Percentiles rank a stretch among this genome's conserved stretches.
These are phyloP conservation scores for Volvox carteri DNA, from an alignment of 163 green algal species.

Conservation along the genomic window DNA sequence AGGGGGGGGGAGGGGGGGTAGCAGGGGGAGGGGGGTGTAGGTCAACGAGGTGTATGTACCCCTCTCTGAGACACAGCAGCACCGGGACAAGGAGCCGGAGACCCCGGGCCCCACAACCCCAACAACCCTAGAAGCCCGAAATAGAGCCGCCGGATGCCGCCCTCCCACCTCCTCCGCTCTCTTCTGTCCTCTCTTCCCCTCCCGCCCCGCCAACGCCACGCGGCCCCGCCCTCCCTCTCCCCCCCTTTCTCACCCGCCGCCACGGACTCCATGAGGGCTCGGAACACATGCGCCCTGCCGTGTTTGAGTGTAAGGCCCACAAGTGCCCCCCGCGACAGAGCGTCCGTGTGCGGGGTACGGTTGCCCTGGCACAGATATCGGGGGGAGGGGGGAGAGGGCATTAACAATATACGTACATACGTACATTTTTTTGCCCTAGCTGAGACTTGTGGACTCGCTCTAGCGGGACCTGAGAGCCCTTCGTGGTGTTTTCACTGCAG, in stretches of 20 bases:
- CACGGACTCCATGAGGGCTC: slow-evolving; percentile 81
- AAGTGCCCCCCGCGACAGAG: slow-evolving; percentile 79
- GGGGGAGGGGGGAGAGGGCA: neutral
- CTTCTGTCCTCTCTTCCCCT: neutral
- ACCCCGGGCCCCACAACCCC: neutral
- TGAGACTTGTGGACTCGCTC: neutral
- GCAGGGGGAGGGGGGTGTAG: neutral
- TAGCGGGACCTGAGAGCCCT: neutral
- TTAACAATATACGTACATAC: neutral
- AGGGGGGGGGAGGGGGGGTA: neutral
- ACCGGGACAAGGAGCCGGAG: neutral
- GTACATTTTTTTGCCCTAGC: neutral
- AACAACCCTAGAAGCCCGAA: neutral
- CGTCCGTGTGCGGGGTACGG: slow-evolving; percentile 87
- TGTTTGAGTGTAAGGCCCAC: slow-evolving; percentile 85
- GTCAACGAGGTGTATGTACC: neutral
- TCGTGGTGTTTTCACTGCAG: neutral
- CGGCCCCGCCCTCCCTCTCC: neutral
- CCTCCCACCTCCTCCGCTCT: neutral
- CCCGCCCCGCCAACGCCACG: neutral
- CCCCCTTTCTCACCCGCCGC: slow-evolving; percentile 59
- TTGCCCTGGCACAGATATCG: too few species aligned
- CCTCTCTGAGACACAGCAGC: neutral
- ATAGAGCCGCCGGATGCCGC: too few species aligned
- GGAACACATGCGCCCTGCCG: slow-evolving; percentile 78